Conservation (phyloP, 352 stramenopile species). For the Globisporangium perplexum region DNA sequence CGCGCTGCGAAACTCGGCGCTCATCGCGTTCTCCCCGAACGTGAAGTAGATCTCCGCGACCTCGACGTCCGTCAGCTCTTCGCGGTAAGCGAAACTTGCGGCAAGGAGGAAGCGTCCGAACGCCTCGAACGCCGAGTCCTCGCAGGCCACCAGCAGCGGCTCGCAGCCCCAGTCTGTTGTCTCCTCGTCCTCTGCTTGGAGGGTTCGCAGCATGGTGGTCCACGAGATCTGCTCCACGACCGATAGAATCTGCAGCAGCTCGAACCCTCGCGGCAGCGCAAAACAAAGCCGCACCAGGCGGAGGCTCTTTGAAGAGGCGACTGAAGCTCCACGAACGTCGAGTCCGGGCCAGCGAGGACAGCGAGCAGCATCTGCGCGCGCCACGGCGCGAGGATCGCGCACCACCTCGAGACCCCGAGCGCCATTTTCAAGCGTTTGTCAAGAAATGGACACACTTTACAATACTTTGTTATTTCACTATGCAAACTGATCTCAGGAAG, state of each 20-base stretch:
- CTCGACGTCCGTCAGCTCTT: no score
- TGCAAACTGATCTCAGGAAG: neutral
- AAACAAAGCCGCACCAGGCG: neutral
- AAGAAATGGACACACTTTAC: neutral
- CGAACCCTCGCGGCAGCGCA: neutral
- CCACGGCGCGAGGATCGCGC: neutral
- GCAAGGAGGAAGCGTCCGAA: no score
- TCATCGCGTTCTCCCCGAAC: no score
- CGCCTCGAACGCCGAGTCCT: no score
- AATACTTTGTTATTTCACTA: neutral
- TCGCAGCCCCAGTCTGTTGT: no score
- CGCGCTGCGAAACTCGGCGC: no score
- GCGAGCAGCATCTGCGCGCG: neutral
- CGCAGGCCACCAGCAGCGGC: no score
- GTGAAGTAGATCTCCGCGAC: no score
- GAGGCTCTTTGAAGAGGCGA: neutral
- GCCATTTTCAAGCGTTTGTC: neutral
- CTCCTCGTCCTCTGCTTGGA: no score
- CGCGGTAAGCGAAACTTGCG: no score
- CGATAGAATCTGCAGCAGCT: neutral
- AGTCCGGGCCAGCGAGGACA: neutral
- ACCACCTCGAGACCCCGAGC: neutral
- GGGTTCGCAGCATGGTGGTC: no score
- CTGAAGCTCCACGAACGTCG: neutral
- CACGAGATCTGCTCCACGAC: neutral